phyloP scores from a whole-genome alignment of 2,329 filamentous ascomycete species.

The Botrytis tulipae region DNA sequence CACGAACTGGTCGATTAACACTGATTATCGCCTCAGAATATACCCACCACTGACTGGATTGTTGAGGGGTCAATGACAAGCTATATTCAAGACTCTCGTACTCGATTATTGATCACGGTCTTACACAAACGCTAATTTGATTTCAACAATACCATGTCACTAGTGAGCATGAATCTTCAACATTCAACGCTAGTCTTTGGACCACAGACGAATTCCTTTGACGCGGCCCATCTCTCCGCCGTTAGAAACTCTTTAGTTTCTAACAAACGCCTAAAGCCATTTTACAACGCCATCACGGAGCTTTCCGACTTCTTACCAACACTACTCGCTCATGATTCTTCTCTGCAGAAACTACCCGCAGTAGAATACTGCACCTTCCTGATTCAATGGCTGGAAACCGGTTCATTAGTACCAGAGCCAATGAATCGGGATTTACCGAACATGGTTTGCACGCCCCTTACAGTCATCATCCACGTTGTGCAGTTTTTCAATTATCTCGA shows the following conservation, averaged over 20 bases:
- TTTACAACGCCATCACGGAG: neutral
- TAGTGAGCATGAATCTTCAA: neutral
- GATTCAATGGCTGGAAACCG: neutral
- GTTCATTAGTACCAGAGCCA: neutral
- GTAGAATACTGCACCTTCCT: neutral
- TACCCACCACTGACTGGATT: neutral
- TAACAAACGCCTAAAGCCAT: neutral
- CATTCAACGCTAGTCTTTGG: neutral
- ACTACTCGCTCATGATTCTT: neutral
- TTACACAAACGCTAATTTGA: neutral
- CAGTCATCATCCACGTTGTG: slow-evolving; percentile 1
- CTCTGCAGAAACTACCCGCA: neutral
- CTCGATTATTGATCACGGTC: neutral
- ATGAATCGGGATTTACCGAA: neutral
- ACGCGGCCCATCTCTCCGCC: neutral
- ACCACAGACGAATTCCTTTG: neutral
- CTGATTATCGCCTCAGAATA: neutral
- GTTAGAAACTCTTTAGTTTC: neutral
- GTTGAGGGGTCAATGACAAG: neutral
- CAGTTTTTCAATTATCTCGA: slow-evolving; percentile 2
- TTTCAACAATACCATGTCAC: neutral
- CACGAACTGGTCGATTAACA: neutral
- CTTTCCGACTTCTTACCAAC: neutral
- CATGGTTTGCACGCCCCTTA: slow-evolving; percentile 5
- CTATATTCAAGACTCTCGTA: neutral